These are phyloP conservation scores for Penicillium sp. DNA, from an alignment of 2,329 filamentous ascomycete species.

Conservation along the genomic window DNA sequence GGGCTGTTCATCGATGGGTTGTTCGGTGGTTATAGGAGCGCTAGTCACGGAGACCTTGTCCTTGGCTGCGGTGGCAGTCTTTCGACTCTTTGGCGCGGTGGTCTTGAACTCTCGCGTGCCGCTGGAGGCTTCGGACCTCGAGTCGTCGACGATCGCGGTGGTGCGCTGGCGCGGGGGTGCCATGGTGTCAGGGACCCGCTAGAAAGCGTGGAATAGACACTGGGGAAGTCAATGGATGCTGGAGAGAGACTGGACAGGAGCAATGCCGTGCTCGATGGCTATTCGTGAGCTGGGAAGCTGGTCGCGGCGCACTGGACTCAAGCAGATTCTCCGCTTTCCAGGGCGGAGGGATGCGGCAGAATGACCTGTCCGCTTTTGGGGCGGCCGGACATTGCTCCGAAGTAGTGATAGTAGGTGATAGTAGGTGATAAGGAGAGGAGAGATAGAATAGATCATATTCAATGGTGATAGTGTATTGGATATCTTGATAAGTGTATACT, in stretches of 20 bases:
- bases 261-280: slow-evolving; percentile 14
- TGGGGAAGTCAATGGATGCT: slow-evolving; percentile 8
- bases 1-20: slow-evolving; percentile 34
- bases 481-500: background rate
- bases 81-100: slow-evolving; percentile 41
- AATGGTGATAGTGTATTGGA: background rate
- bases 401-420: background rate
- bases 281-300: slow-evolving; percentile 4
- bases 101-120: slow-evolving; percentile 46
- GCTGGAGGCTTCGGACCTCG: slow-evolving; percentile 56
- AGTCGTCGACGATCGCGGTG: slow-evolving; percentile 50
- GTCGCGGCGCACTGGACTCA: slow-evolving; percentile 21
- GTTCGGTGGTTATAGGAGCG: slow-evolving; percentile 32
- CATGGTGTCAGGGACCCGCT: slow-evolving; percentile 40
- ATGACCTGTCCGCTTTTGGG: slow-evolving; percentile 28
- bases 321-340: slow-evolving; percentile 28
- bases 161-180: slow-evolving; percentile 54
- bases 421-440: background rate
- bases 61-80: slow-evolving; percentile 33
- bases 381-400: slow-evolving; percentile 23
- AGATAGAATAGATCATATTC: background rate
- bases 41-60: slow-evolving; percentile 40
- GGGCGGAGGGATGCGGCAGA: slow-evolving; percentile 43
- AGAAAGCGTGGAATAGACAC: slow-evolving; percentile 13
- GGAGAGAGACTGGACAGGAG: slow-evolving; percentile 5